A percentile compares a stretch with the other conserved stretches of the same genome.
These are phyloP conservation scores for Olyra latifolia DNA, from an alignment of 176 grass and related monocot genomes.

Conservation along the genomic window DNA sequence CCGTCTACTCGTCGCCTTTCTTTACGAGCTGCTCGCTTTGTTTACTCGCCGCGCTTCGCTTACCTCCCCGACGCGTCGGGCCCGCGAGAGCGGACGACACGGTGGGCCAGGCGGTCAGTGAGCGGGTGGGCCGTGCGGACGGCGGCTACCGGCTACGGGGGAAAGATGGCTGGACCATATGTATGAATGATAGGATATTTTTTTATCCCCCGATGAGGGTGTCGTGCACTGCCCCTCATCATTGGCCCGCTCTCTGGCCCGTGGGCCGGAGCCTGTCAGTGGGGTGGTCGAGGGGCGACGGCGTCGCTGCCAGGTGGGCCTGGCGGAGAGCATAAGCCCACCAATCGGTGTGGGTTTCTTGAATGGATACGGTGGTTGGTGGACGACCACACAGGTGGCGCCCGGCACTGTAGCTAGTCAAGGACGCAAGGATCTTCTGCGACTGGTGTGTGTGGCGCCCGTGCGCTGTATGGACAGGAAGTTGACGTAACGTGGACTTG, in stretches of 20 bases:
- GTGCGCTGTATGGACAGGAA: not conserved
- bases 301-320: not conserved
- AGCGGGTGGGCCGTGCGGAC: not conserved
- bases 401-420: slow-evolving; percentile 35
- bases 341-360: not conserved
- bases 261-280: not conserved
- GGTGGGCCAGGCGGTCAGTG: not conserved
- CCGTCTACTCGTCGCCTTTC: not conserved
- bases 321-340: not conserved
- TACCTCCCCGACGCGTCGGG: not conserved
- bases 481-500: not conserved
- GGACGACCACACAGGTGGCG: not conserved
- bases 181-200: slow-evolving; percentile 42
- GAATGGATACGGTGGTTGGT: not conserved
- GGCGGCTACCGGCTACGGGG: slow-evolving; percentile 39
- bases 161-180: slow-evolving; percentile 5
- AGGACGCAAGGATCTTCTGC: slow-evolving; percentile 35
- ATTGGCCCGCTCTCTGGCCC: not conserved
- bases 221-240: slow-evolving; percentile 28
- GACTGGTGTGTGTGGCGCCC: not conserved
- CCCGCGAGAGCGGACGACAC: not conserved
- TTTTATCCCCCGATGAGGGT: not conserved
- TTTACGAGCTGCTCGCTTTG: slow-evolving; percentile 31
- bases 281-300: fast-evolving
- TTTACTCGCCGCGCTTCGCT: slow-evolving; percentile 36